phyloP scores from a whole-genome alignment of 192 early-diverging fungal genomes.

The Rhizophagus sp. region DNA sequence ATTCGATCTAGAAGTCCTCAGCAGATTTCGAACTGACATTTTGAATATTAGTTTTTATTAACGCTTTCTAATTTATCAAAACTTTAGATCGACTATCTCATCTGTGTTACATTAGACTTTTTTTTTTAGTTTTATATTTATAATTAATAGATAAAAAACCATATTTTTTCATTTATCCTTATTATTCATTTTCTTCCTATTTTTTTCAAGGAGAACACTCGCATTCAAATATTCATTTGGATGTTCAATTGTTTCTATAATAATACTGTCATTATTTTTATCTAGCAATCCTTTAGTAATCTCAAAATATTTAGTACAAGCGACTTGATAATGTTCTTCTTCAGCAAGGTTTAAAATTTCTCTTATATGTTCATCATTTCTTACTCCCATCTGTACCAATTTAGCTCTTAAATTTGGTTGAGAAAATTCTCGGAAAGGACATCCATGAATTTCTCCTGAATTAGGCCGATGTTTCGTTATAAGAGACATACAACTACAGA shows the following conservation, averaged over 20 bases:
- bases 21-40: background rate
- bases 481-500: constrained; percentile 77
- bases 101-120: no score
- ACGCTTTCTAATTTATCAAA: no score
- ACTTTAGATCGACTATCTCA: no score
- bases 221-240: constrained; percentile 93
- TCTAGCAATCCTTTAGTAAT: constrained; percentile 42
- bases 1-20: background rate
- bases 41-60: no score
- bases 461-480: constrained; percentile 80
- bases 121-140: no score
- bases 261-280: constrained; percentile 33
- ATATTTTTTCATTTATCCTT: background rate
- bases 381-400: constrained; percentile 58
- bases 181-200: background rate
- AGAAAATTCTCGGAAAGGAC: constrained; percentile 89
- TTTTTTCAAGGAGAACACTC: constrained; percentile 17
- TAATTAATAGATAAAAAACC: no score
- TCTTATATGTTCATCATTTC: constrained; percentile 53
- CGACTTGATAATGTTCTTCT: constrained; percentile 87
- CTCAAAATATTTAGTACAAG: constrained; percentile 90
- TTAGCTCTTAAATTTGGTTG: constrained; percentile 60
- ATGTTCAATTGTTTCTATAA: constrained; percentile 78
- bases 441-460: constrained; percentile 89
- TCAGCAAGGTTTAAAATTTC: constrained; percentile 69